Evolutionary conservation across 495 filamentous ascomycete genomes (phyloP), one percentile per base, ranked within the genome.

Genomic region (Cairneyella variabilis): DNA sequence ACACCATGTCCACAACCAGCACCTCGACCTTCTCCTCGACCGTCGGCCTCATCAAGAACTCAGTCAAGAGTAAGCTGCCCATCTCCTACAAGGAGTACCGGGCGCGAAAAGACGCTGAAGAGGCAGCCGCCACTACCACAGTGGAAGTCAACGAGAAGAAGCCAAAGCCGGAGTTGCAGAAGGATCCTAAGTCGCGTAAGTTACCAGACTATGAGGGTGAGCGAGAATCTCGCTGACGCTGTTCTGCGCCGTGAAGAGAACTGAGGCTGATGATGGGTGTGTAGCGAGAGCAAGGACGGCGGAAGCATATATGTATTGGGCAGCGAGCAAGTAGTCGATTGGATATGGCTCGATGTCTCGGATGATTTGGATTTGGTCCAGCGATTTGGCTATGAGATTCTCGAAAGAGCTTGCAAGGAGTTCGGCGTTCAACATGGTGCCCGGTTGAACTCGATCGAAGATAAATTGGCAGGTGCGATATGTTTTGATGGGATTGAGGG

Each of bases 1-100:
- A 70, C 41, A 46, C 58, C 1, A 59, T 57, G 5, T 70, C 67
- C 27, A 59, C 64, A 25, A 46, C 58, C 48, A 66, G 61, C 32
- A 64, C 64, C 23, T 61, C 61, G 10, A 64, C 65, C 32, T 66
- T 63, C 54, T 49, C 62, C 6, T 66, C 64, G 20, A 62, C 59
- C 10, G 56, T 63, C 22, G 59, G 60, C 2, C 39, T 70, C 3
- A 53, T 70, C 44, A 66, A 66, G 63, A 45, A 56, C 2, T 38
- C 27, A 5, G 40, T 48, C 12, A 59, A 59, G 52, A 26, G 11
- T 3, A 58, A 62, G 28, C 39, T 54, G n/a, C 44, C 42, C 1
- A n/a, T 38, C 23, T 53, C 25, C 8, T 34, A 45, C 30, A 54
- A 54, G 42, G 40, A 50, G 7, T n/a, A 54, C n/a, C 40, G 26